Evolutionary conservation across 345 rosid species (phyloP), one percentile per base, ranked within the genome.

Genomic region (Euphorbia lathyris): DNA sequence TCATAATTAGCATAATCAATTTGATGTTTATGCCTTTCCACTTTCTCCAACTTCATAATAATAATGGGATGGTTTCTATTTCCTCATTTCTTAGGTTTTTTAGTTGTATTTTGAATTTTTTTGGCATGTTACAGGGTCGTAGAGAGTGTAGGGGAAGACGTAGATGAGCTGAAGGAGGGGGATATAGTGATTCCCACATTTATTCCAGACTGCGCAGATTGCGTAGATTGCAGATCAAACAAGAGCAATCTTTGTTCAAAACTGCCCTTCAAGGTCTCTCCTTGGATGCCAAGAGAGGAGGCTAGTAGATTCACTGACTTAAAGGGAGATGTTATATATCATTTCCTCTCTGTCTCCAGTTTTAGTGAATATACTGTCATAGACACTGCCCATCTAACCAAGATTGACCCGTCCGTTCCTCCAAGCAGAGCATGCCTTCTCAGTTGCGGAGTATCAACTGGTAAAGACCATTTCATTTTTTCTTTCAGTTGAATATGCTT

Each of bases 371-470:
- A 89, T 68, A 88, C 96, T 0, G 97, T 89, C 17, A 82, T 93
- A 4, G 92, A 93, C 77, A 63, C 76, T 27, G 85, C 88, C n/a
- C 83, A 93, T 70, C 58, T 93, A 4, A 84, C 82, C 1, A 91
- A 88, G 82, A 78, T 89, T 25, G 94, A 91, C 72, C 80, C 86
- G 55, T 67, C 83, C 10, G 52, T 86, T 63, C 91, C 96, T 65
- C 96, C 97, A 30, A 82, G 76, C 36, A 84, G 67, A 72, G 98
- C 97, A 26, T 89, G 96, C 72, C 97, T 93, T 68, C 86, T 93
- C n/a, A 83, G 97, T 52, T 93, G 98, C 19, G 97, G 98, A 69
- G 82, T 93, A 43, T 86, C 98, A 30, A 91, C 98, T 55, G 98
- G 98, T 86, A 81, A 53, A 25, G 3, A 55, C 10, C 12, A 25